Conservation (phyloP, 2,329 filamentous ascomycete species). For the Macrophomina pseudophaseolina region DNA sequence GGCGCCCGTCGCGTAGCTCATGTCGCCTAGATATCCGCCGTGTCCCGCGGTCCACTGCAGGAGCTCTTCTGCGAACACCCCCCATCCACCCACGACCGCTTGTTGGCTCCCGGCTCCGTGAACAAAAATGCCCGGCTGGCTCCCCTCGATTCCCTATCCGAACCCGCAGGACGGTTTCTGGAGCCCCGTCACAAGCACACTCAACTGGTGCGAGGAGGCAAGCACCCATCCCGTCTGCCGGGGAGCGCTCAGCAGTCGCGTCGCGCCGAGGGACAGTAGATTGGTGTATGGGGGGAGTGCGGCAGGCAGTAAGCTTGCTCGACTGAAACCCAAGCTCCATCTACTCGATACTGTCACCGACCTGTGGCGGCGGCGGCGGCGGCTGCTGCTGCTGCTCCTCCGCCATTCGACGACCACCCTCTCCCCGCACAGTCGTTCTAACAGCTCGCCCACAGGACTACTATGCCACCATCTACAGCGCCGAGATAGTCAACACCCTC, state of each 20-base stretch:
- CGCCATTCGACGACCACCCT: background rate
- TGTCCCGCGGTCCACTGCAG: slow-evolving; percentile 19
- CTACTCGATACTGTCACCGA: background rate
- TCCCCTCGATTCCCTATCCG: slow-evolving; percentile 55
- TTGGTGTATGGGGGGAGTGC: background rate
- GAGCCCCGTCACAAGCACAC: slow-evolving; percentile 71
- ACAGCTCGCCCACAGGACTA: slow-evolving; percentile 62
- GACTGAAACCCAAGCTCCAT: background rate
- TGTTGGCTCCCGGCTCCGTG: slow-evolving; percentile 1
- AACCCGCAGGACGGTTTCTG: slow-evolving; percentile 65
- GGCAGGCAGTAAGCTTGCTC: background rate
- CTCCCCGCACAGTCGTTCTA: slow-evolving; percentile 1
- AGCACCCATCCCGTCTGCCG: slow-evolving; percentile 25
- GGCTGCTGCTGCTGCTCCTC: background rate
- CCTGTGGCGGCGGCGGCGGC: background rate
- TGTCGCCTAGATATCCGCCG: slow-evolving; percentile 15
- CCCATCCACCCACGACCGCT: background rate
- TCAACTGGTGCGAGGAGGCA: slow-evolving; percentile 84
- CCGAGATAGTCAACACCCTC: slow-evolving; percentile 78
- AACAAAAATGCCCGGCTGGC: slow-evolving; percentile 40
- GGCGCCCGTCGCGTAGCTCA: slow-evolving; percentile 8
- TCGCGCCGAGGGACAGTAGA: background rate
- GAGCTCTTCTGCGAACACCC: slow-evolving; percentile 9
- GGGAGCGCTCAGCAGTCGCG: background rate
- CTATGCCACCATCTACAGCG: slow-evolving; percentile 75